Base-by-base conservation (phyloP, 139 green algal species). In the Chara braunii region DNA sequence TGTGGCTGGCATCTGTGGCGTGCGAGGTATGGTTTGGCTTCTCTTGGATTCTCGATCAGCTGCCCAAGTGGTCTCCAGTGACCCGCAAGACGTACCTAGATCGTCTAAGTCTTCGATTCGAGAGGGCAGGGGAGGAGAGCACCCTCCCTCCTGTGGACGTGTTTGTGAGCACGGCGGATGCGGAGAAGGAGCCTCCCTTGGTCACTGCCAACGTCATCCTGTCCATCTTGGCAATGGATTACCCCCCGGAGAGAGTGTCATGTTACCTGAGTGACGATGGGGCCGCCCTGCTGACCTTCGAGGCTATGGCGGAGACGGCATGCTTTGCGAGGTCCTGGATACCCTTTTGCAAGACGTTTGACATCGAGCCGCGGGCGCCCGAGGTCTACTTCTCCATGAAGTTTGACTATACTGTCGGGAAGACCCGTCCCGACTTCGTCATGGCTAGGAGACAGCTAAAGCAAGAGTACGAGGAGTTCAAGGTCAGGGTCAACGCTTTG, bases 401-500 rank as follows among this genome's bases (percentile, higher is more conserved):
- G 1, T 22, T 76, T 1, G 67, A 76, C 57, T 76, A 64, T 26
- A 22, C 43, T 22, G 57, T 56, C 9, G 24, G 48, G 29, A 63
- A 71, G 36, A 35, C 64, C 5, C 37, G 70, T 23, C 23, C 60
- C 11, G 67, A 76, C 29, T 76, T 76, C 26, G 67, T 76, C 1
- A 74, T 54, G 37, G 34, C 22, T 8, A 29, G 67, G 3, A 40
- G 64, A 7, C 42, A 55, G 14, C 54, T 74, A 6, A 74, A 74
- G 64, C 35, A 48, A 14, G 57, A 62, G 30, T 76, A 55, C 40
- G 67, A 76, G 40, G 67, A 76, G 42, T 76, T 76, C 59, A 76
- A 76, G 43, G 57, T 76, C 22, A 11, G 67, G 6, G 34, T 76
- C n/a, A 71, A 70, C 63, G 18, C 24, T 11, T 23, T 76, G 5